Base-by-base conservation (phyloP, 2,329 filamentous ascomycete species). In the Sordariomycetes sp. region DNA sequence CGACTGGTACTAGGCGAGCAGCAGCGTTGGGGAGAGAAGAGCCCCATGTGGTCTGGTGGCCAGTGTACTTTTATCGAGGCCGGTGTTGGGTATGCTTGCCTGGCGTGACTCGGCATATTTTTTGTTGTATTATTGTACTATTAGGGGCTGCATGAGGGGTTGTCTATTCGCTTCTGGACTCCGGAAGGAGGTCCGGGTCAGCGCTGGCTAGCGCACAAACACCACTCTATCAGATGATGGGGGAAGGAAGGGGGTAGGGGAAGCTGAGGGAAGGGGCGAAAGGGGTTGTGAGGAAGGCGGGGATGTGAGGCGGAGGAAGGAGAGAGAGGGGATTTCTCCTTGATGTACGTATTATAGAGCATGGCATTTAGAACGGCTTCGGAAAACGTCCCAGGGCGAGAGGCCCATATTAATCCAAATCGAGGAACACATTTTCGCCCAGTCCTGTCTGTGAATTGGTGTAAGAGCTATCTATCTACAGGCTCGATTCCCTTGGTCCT, bases 1-100 rank as follows among this genome's bases (percentile, higher is more conserved):
- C 68, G 94, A 99, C 75, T 97, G 81, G 72, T 81, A 82, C 65
- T 84, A 74, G 74, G 43, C 1, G 34, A 3, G 16, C 5, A 28
- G 25, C 10, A 22, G 25, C 3, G 12, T 18, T 32, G 25, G 32
- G 18, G 50, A 16, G 22, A n/a, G 51, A 2, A 24, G 50, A 7
- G 22, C 8, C 16, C 18, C 18, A n/a, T n/a, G 46, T 11, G 46
- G 46, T 12, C 46, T 22, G 46, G 46, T 20, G 46, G 18, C 20
- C 20, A 4, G 10, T 40, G 20, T 54, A 35, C n/a, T 54, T 54
- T 54, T 43, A n/a, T 34, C 51, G 46, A 14, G 20, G 20, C n/a
- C 34, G 34, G 53, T n/a, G 46, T 24, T 50, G 46, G 46, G n/a
- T 50, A 50, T 20, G 18, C 28, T 55, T 22, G 52, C 34, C 46